Evolutionary conservation across 106 monocot species (phyloP).

Genomic region (Posidonia australis): DNA sequence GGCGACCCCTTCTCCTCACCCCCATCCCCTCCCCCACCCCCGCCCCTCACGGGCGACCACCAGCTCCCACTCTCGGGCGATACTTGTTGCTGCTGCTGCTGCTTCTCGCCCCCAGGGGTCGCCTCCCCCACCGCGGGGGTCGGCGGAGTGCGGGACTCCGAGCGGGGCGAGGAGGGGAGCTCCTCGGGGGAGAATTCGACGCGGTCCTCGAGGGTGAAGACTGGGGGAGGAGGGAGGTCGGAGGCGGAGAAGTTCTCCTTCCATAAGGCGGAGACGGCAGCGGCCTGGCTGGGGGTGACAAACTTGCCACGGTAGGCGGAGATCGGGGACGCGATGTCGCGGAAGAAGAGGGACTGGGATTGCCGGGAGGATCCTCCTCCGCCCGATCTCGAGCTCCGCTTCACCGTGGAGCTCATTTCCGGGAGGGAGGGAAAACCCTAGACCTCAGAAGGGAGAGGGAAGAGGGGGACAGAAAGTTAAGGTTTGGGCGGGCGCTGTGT

Average conservation of each 20-base stretch:
- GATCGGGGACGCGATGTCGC: constrained; percentile 71
- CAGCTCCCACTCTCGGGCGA: constrained; percentile 23
- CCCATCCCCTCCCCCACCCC: constrained; percentile 10
- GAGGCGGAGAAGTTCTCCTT: constrained; percentile 28
- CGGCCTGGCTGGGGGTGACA: constrained; percentile 35
- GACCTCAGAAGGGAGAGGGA: background rate
- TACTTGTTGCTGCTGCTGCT: constrained; percentile 10
- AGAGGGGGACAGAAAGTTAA: background rate
- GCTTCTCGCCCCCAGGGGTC: background rate
- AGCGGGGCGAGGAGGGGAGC: constrained; percentile 17
- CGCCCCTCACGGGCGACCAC: constrained; percentile 39
- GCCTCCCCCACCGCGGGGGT: background rate
- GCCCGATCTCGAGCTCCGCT: constrained; percentile 10
- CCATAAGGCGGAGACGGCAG: constrained; percentile 54
- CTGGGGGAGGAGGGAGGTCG: constrained; percentile 56
- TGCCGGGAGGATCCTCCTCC: background rate
- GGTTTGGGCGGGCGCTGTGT: no score
- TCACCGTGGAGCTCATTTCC: constrained; percentile 11
- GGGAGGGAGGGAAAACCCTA: constrained; percentile 10
- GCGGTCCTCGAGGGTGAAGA: constrained; percentile 76
- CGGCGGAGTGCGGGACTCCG: constrained; percentile 6
- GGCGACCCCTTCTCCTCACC: constrained; percentile 44
- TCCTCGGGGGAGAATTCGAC: constrained; percentile 58
- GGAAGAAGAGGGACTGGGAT: constrained; percentile 54
- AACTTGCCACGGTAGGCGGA: constrained; percentile 47